A percentile compares a stretch with the other conserved stretches of the same genome.
Conservation (phyloP, 306 rosid genomes). For the Vigna angularis region DNA sequence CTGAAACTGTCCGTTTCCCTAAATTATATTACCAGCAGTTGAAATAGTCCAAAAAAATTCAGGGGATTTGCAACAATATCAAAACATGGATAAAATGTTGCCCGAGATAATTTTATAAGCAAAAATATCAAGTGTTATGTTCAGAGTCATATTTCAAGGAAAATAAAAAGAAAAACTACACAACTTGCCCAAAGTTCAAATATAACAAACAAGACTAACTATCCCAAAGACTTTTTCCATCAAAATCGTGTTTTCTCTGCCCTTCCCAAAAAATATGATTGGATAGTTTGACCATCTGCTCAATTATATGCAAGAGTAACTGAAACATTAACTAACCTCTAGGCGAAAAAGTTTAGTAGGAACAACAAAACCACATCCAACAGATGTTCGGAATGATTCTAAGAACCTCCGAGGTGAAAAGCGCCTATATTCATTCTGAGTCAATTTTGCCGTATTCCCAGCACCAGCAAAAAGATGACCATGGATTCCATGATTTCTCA, state of each 20-base stretch:
- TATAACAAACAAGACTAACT: conserved; percentile 25
- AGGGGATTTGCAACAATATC: conserved; percentile 22
- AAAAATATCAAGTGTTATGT: neutral
- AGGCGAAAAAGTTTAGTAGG: conserved; percentile 90
- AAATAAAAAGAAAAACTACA: conserved; percentile 6
- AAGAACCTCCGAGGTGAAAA: conserved; percentile 72
- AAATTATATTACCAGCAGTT: conserved; percentile 19
- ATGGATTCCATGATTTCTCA: conserved; percentile 89
- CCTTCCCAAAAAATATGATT: neutral
- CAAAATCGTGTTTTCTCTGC: neutral
- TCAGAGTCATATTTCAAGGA: neutral
- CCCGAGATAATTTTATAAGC: conserved; percentile 11
- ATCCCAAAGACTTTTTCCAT: neutral
- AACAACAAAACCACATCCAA: conserved; percentile 88
- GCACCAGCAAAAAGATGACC: conserved; percentile 95
- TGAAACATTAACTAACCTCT: conserved; percentile 70
- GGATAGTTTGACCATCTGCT: conserved; percentile 25
- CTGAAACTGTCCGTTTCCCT: conserved; percentile 14
- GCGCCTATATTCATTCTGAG: conserved; percentile 74
- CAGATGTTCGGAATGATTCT: conserved; percentile 80
- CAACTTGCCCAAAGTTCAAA: neutral
- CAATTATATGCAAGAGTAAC: conserved; percentile 15
- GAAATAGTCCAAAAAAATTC: neutral
- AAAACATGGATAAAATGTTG: conserved; percentile 24
- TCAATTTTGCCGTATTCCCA: conserved; percentile 83